phyloP scores from a whole-genome alignment of 2,329 filamentous ascomycete species.

The Fusarium humuli region DNA sequence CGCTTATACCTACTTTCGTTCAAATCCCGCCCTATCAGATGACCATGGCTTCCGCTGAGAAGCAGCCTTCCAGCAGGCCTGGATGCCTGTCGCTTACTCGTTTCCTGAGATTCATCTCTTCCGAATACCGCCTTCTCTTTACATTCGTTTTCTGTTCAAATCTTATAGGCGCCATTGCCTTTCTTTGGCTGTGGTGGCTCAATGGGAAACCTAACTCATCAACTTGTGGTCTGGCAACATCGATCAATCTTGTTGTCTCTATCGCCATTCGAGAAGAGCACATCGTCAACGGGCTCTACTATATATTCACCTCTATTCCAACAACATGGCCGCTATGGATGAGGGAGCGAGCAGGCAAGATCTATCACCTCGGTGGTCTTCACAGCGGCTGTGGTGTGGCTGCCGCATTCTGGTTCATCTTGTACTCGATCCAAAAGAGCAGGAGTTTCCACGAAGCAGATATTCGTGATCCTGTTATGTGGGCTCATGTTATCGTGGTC shows the following conservation, averaged over 20 bases:
- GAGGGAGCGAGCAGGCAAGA: slow-evolving; percentile 54
- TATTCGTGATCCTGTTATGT: slow-evolving; percentile 4
- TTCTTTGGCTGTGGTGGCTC: slow-evolving; percentile 40
- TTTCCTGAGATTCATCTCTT: slow-evolving; percentile 38
- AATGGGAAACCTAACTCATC: slow-evolving; percentile 46
- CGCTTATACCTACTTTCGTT: slow-evolving; percentile 10
- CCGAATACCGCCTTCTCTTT: slow-evolving; percentile 62
- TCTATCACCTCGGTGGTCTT: slow-evolving; percentile 59
- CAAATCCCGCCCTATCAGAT: neutral
- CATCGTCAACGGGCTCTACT: slow-evolving; percentile 60
- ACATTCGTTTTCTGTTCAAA: slow-evolving; percentile 61
- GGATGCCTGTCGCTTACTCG: slow-evolving; percentile 35
- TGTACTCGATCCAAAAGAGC: slow-evolving; percentile 37
- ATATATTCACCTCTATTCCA: slow-evolving; percentile 52
- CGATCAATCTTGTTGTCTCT: slow-evolving; percentile 58
- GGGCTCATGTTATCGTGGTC: slow-evolving; percentile 21
- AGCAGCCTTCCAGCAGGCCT: neutral
- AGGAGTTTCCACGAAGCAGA: neutral
- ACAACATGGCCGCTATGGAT: slow-evolving; percentile 57
- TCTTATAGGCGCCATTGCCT: slow-evolving; percentile 36
- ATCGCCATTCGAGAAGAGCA: slow-evolving; percentile 62
- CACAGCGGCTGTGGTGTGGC: slow-evolving; percentile 36
- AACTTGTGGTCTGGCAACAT: slow-evolving; percentile 52
- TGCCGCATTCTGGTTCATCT: slow-evolving; percentile 33
- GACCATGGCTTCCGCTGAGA: slow-evolving; percentile 9